phyloP scores from a whole-genome alignment of 306 rosid species.

The Vachellia pachyceras region DNA sequence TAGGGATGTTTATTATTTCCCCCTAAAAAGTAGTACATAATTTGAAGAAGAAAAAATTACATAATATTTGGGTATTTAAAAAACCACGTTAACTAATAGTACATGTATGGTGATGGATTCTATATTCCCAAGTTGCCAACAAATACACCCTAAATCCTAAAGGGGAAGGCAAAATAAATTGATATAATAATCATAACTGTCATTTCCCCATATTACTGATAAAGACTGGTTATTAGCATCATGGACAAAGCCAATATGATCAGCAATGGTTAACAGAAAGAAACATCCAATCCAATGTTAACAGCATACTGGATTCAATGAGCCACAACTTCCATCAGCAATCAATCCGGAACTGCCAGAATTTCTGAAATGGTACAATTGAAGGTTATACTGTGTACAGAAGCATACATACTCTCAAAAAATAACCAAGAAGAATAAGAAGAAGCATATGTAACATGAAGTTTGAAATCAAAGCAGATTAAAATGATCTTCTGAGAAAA shows the following conservation, averaged over 20 bases:
- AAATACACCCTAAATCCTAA: not conserved
- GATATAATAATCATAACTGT: not conserved
- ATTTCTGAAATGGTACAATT: conserved; percentile 55
- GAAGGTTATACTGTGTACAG: conserved; percentile 34
- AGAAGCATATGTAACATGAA: not conserved
- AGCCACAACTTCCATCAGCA: conserved; percentile 43
- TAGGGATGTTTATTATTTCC: not conserved
- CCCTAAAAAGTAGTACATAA: not conserved
- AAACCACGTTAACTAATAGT: not conserved
- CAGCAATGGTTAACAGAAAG: conserved; percentile 17
- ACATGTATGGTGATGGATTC: not conserved
- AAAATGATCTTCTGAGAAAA: conserved; percentile 20
- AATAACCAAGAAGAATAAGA: not conserved
- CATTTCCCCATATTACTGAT: not conserved
- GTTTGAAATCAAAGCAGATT: conserved; percentile 25
- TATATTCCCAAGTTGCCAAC: not conserved
- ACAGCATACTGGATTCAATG: conserved; percentile 63
- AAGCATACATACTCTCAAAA: not conserved
- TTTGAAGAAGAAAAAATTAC: not conserved
- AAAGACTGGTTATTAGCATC: not conserved
- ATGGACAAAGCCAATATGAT: conserved; percentile 16
- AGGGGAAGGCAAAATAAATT: not conserved
- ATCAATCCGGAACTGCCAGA: conserved; percentile 44
- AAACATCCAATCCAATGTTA: conserved; percentile 17
- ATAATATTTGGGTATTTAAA: not conserved